Evolutionary conservation across 345 rosid genomes (phyloP).

Genomic region (Aurinia saxatilis): DNA sequence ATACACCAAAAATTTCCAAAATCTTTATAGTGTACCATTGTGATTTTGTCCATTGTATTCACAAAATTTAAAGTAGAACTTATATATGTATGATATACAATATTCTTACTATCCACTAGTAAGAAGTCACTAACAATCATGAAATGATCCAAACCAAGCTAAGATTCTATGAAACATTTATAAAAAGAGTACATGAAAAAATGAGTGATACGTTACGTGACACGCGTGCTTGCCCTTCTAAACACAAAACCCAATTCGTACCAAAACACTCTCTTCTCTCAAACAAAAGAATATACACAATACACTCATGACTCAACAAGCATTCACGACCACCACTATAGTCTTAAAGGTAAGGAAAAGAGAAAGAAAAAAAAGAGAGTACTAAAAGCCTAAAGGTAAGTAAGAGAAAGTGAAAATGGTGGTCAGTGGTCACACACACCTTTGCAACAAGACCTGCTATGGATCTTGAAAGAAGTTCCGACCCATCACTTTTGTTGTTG

Average conservation of each 20-base stretch:
- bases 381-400: background rate
- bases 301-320: slow-evolving; percentile 6
- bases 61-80: no score
- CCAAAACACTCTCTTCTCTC: slow-evolving; percentile 1
- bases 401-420: background rate
- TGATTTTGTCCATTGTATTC: no score
- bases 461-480: no score
- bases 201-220: background rate
- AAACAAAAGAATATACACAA: slow-evolving; percentile 13
- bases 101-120: no score
- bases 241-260: background rate
- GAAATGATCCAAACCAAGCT: no score
- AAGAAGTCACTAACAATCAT: no score
- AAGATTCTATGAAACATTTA: background rate
- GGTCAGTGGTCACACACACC: slow-evolving; percentile 4
- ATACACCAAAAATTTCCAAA: no score
- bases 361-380: no score
- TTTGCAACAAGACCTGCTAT: no score
- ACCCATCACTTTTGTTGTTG: no score
- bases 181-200: background rate
- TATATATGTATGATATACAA: no score
- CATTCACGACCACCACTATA: slow-evolving; percentile 19
- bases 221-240: slow-evolving; percentile 29
- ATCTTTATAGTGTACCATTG: no score
- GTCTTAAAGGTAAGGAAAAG: background rate